phyloP scores from a whole-genome alignment of 805 yeast genomes.

The Saturnispora ahearnii region DNA sequence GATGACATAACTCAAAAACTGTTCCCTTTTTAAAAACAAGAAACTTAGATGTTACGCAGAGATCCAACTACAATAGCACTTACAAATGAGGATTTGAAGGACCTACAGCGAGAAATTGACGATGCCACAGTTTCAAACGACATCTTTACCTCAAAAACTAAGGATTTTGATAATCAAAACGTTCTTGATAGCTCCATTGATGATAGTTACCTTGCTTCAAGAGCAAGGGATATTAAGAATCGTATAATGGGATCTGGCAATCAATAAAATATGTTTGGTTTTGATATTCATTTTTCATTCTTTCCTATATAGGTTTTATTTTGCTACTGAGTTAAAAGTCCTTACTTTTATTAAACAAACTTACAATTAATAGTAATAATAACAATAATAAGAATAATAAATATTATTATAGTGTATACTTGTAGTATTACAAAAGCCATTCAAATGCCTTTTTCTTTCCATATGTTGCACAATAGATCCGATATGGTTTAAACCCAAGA shows the following conservation, averaged over 20 bases:
- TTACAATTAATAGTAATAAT: too few species aligned
- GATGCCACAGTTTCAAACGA: not conserved
- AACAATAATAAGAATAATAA: too few species aligned
- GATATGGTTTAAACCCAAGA: conserved; percentile 20
- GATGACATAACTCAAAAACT: not conserved
- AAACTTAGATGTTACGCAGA: conserved; percentile 47
- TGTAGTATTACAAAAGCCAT: conserved; percentile 13
- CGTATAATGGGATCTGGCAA: conserved; percentile 1
- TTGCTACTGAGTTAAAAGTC: not conserved
- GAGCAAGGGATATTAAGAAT: conserved; percentile 3
- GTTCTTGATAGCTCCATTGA: not conserved
- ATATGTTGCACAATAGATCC: conserved; percentile 18
- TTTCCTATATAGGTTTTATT: not conserved
- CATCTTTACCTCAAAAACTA: not conserved
- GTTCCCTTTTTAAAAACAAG: not conserved
- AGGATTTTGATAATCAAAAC: not conserved
- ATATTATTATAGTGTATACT: not conserved
- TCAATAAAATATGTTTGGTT: too few species aligned
- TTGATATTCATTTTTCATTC: too few species aligned
- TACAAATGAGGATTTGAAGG: conserved; percentile 57
- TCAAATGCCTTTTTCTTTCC: conserved; percentile 20
- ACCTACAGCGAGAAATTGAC: conserved; percentile 11
- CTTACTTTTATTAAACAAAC: not conserved
- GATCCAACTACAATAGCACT: conserved; percentile 61
- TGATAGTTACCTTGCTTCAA: conserved; percentile 3